Percentiles rank a stretch among this genome's conserved stretches.
These are phyloP conservation scores for Rhodotorula sp. DNA, from an alignment of 1,284 basidiomycete genomes.

Conservation along the genomic window DNA sequence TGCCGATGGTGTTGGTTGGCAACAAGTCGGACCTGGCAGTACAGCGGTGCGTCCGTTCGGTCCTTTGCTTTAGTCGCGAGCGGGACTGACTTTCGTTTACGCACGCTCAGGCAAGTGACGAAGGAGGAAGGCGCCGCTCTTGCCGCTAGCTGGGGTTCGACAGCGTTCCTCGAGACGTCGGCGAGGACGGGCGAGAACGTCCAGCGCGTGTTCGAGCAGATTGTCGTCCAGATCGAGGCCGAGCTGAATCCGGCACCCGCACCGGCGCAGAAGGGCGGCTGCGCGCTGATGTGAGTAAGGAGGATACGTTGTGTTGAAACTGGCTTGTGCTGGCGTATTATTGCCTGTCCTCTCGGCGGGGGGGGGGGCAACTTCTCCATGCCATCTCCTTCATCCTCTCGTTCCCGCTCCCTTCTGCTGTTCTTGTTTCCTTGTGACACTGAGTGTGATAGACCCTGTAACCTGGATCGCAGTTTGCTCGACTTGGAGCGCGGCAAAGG, in stretches of 20 bases:
- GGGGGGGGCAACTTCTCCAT: not conserved
- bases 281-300: not conserved
- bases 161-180: constrained; percentile 79
- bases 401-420: not conserved
- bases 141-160: constrained; percentile 52
- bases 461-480: no score
- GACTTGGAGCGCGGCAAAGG: no score
- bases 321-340: no score
- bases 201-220: constrained; percentile 80
- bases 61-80: constrained; percentile 1
- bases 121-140: constrained; percentile 71
- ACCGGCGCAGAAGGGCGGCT: constrained; percentile 18
- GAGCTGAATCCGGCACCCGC: constrained; percentile 39
- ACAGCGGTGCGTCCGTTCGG: constrained; percentile 59
- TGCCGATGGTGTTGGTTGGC: constrained; percentile 95
- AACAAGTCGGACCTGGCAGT: constrained; percentile 83
- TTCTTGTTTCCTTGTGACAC: no score
- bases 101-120: constrained; percentile 66
- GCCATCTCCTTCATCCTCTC: not conserved
- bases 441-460: no score
- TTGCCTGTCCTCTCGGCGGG: not conserved
- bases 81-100: constrained; percentile 10
- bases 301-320: no score
- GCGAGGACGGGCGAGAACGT: constrained; percentile 88
- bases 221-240: constrained; percentile 82